Evolutionary conservation across 1,139 yeast genomes (phyloP).

Genomic region (Casaregolazyma suthepensis): DNA sequence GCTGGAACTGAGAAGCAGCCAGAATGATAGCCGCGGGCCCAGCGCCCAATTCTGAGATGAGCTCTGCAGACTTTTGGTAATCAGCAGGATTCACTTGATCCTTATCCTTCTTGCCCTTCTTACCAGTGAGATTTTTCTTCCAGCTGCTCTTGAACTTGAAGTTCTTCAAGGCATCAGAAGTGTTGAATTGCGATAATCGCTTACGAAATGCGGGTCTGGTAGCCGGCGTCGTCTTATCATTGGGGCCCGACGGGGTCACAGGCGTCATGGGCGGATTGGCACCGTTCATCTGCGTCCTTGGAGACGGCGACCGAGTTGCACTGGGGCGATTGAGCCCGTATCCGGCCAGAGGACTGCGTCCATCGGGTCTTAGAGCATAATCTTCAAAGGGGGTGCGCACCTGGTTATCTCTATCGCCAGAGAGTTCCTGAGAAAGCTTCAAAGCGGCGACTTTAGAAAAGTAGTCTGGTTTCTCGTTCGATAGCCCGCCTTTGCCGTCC

Average conservation of each 20-base stretch:
- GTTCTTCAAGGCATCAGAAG: conserved; percentile 16
- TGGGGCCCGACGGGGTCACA: background rate
- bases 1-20: conserved; percentile 65
- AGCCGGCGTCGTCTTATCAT: background rate
- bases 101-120: conserved; percentile 21
- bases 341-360: background rate
- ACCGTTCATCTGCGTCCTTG: background rate
- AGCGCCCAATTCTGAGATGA: conserved; percentile 57
- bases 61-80: conserved; percentile 50
- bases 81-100: conserved; percentile 24
- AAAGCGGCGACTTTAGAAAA: background rate
- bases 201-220: conserved; percentile 15
- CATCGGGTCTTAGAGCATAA: background rate
- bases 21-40: conserved; percentile 80
- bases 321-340: background rate
- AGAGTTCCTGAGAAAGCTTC: background rate
- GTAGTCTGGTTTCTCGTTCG: background rate
- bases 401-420: background rate
- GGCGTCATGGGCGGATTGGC: background rate
- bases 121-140: conserved; percentile 18
- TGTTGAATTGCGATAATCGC: conserved; percentile 21
- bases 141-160: conserved; percentile 25
- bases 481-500: background rate
- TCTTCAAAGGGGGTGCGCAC: background rate
- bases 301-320: background rate